phyloP scores from a whole-genome alignment of 2,329 filamentous ascomycete genomes.

The Colletotrichum filicis region DNA sequence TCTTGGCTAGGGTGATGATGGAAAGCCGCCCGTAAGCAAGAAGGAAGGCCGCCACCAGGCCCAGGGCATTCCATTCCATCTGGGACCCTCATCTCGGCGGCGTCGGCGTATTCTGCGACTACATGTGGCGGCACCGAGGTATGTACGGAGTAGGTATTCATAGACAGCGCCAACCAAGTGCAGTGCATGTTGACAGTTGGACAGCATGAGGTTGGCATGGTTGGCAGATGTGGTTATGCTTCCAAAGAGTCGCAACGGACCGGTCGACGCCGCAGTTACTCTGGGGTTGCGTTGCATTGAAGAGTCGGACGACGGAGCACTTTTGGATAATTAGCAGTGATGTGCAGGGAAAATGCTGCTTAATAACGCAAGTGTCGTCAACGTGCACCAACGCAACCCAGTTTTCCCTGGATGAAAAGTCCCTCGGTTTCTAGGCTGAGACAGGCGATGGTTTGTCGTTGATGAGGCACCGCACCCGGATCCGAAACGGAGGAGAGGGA shows the following conservation, averaged over 20 bases:
- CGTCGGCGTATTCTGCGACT: background rate
- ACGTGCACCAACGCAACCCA: constrained; percentile 15
- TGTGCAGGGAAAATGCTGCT: constrained; percentile 28
- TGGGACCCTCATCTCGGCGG: background rate
- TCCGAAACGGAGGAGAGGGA: background rate
- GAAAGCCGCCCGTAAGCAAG: background rate
- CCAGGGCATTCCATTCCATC: background rate
- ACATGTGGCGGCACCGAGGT: background rate
- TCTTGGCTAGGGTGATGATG: background rate
- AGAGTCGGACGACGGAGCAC: constrained; percentile 22
- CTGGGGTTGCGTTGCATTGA: constrained; percentile 31
- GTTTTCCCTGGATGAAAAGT: background rate
- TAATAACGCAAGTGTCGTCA: constrained; percentile 15
- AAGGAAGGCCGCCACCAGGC: background rate
- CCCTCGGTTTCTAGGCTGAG: constrained; percentile 25
- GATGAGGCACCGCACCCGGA: constrained; percentile 27
- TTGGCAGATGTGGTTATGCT: constrained; percentile 19
- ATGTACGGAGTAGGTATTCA: background rate
- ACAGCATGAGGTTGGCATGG: background rate
- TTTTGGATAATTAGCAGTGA: constrained; percentile 19
- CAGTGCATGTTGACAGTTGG: background rate
- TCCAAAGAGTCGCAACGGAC: constrained; percentile 22
- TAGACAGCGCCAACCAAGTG: background rate
- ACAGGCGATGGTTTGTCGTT: constrained; percentile 24
- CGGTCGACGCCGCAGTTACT: constrained; percentile 25